Evolutionary conservation across 108 stramenopile genomes (phyloP), one percentile per base, ranked within the genome.

Genomic region (Pseudonitzschia multiseries): DNA sequence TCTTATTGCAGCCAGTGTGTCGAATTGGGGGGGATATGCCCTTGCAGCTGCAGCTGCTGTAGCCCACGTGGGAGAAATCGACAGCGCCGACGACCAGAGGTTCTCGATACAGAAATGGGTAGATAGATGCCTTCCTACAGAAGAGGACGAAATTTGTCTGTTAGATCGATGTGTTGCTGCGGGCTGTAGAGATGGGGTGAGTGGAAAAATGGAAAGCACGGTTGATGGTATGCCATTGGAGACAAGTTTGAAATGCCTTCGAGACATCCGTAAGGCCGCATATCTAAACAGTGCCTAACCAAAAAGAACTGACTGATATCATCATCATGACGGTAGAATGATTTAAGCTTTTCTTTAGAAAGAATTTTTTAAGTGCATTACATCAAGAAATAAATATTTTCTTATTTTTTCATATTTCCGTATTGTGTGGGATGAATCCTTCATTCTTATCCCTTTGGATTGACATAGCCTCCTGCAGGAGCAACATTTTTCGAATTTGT

Each of bases 21-120:
- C 87, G 43, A 95, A 95, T 73, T 95, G 94, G 94, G 94, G 94
- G 52, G 91, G 88, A 21, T 93, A 92, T 72, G 94, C 91, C 20
- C 69, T 95, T 29, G 73, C 83, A 13, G 91, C 86, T 0, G 91
- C 82, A 5, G 78, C 77, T 22, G 91, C 88, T 6, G 32, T 86
- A 18, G 70, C 82, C 62, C 46, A 54, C 20, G n/a, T 28, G 15
- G 36, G 65, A 66, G n/a, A 70, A 56, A 26, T 46, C 42, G 17
- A 26, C 2, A 51, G 22, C 41, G 56, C 48, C 56, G 41, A 18
- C 14, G 33, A 62, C 1, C 24, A 62, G 33, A 50, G 17, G 12
- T 8, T 20, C 20, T 33, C 61, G 13, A 12, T 62, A 33, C 15
- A 32, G 24, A 40, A 71, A 22, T 86, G 82, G 77, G 27, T 87